Base-by-base conservation (phyloP, 2,329 filamentous ascomycete genomes). In the Diaporthe sp. region DNA sequence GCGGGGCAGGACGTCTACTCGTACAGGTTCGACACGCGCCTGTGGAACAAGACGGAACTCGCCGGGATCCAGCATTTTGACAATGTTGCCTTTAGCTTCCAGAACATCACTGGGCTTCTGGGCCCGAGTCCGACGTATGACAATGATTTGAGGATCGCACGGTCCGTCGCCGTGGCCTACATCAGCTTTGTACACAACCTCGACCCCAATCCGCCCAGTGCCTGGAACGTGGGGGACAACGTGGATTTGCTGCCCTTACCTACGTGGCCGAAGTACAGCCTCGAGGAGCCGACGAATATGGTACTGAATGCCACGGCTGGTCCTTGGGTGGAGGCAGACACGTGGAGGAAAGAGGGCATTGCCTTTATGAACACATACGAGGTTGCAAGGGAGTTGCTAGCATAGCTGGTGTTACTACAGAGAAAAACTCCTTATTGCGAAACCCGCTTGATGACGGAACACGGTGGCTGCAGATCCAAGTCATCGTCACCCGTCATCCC, bases 11-110 rank as follows among this genome's bases (percentile, higher is more conserved):
- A 81, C 5, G 85, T 87, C 0, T 88, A 84, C 75, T 86, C 84
- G 74, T 89, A 88, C 79, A 85, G 86, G 2, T 88, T 88, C 72
- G 86, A 88, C 76, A 86, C 86, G 72, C 80, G 81, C n/a, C 79
- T 82, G 30, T 87, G 85, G 81, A 83, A 85, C 74, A 81, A 83
- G 9, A 77, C 78, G 3, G 81, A 81, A 19, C 83, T 84, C 75
- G 82, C 83, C 10, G 86, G 85, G 2, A 83, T 85, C 25, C 83
- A 83, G 72, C 87, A 89, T 75, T 88, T 88, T 70, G 82, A 83
- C 77, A 88, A 88, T 65, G 86, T 87, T 0, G 85, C 86, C 2
- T 88, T 86, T 77, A 85, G 83, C 75, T 88, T 89, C 78, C 85
- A 88, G 77, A 88, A 88, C 72, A 86, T 88, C 59, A 84, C 83